Conservation (phyloP, 1,284 basidiomycete genomes). For the Ganoderma sp. region DNA sequence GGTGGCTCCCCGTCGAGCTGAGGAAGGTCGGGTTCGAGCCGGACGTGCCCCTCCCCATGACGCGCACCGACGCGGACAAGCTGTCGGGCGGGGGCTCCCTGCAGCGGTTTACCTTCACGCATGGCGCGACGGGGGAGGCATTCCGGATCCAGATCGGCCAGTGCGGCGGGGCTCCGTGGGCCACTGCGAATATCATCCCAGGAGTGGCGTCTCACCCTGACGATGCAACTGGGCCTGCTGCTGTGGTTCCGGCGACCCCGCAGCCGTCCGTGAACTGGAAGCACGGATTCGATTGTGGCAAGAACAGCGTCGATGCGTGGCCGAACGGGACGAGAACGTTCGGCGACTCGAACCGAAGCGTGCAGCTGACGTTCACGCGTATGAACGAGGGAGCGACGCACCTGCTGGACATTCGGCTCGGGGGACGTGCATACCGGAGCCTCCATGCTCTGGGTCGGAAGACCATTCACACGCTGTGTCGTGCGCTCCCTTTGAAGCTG, state of each 20-base stretch:
- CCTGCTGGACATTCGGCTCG: constrained; percentile 25
- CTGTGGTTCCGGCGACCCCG: background rate
- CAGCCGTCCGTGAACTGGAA: background rate
- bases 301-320: constrained; percentile 12
- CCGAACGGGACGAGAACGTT: constrained; percentile 20
- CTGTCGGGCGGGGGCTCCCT: constrained; percentile 10
- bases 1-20: constrained; percentile 28
- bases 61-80: constrained; percentile 8
- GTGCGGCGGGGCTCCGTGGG: constrained; percentile 21
- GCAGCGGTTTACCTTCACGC: constrained; percentile 19
- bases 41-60: constrained; percentile 1
- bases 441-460: background rate
- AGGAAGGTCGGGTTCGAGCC: constrained; percentile 24
- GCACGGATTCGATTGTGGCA: background rate
- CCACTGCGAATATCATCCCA: constrained; percentile 12
- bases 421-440: constrained; percentile 11
- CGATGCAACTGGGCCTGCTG: background rate
- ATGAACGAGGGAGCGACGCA: constrained; percentile 11
- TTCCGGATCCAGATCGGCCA: constrained; percentile 25
- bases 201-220: background rate
- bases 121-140: constrained; percentile 12
- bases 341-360: constrained; percentile 20
- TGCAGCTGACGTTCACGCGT: constrained; percentile 29
- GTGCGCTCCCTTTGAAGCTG: background rate
- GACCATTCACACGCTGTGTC: background rate